Evolutionary conservation across 2,329 filamentous ascomycete genomes (phyloP).

Genomic region (Paraphoma chrysanthemicola): DNA sequence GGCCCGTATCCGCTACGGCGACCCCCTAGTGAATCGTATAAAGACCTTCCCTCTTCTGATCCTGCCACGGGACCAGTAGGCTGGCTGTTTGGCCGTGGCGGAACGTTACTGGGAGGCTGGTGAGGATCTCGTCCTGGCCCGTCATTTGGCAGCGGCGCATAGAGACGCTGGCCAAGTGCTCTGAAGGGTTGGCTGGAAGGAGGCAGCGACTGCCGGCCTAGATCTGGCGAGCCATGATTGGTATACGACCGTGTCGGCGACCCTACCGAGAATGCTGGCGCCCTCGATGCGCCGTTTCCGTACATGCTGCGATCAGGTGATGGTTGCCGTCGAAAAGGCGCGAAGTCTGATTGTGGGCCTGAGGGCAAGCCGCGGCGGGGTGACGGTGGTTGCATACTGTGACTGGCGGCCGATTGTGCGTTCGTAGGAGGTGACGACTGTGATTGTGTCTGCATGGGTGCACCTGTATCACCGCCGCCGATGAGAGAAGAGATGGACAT

Average conservation of each 20-base stretch:
- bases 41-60: conserved; percentile 25
- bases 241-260: conserved; percentile 44
- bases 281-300: conserved; percentile 29
- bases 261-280: conserved; percentile 36
- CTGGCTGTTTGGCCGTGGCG: conserved; percentile 51
- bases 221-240: conserved; percentile 45
- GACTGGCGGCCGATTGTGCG: conserved; percentile 46
- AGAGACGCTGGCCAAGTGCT: conserved; percentile 39
- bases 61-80: conserved; percentile 38
- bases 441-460: conserved; percentile 50
- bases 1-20: conserved; percentile 37
- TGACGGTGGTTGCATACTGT: conserved; percentile 57
- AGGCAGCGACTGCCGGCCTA: conserved; percentile 39
- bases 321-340: conserved; percentile 43
- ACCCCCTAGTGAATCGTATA: conserved; percentile 32
- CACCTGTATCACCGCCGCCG: conserved; percentile 59
- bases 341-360: conserved; percentile 43
- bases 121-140: conserved; percentile 27
- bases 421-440: conserved; percentile 55
- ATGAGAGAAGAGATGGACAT: conserved; percentile 80
- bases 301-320: conserved; percentile 48
- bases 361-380: conserved; percentile 45
- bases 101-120: conserved; percentile 33
- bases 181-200: conserved; percentile 43
- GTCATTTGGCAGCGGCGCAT: conserved; percentile 40